These are phyloP conservation scores for Zygosaccharomyces rouxii DNA, from an alignment of 805 yeast genomes.

Conservation along the genomic window DNA sequence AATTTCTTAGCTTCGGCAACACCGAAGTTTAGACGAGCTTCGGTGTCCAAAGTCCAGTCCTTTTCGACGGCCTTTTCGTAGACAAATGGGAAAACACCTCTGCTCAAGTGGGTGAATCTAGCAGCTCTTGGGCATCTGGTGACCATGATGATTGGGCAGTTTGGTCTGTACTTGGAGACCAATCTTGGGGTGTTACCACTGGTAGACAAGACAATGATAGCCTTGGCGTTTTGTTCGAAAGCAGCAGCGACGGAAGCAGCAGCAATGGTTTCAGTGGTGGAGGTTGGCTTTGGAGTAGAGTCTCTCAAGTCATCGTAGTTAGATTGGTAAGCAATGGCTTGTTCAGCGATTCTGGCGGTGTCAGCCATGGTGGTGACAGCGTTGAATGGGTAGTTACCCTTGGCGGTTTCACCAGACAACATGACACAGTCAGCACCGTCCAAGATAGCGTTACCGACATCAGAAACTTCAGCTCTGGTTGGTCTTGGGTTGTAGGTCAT, in stretches of 20 bases:
- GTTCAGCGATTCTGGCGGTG: constrained; percentile 93
- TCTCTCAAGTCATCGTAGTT: constrained; percentile 84
- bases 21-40: constrained; percentile 90
- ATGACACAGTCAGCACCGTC: constrained; percentile 99
- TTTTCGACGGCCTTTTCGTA: constrained; percentile 55
- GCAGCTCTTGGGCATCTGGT: constrained; percentile 94
- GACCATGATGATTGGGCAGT: constrained; percentile 95
- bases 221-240: constrained; percentile 94
- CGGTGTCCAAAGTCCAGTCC: constrained; percentile 96
- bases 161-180: constrained; percentile 95
- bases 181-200: constrained; percentile 94
- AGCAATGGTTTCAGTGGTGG: constrained; percentile 94
- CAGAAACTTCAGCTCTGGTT: constrained; percentile 99
- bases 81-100: constrained; percentile 98
- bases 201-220: constrained; percentile 92
- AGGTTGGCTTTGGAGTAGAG: constrained; percentile 81
- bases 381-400: constrained; percentile 97
- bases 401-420: constrained; percentile 99
- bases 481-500: constrained; percentile 99
- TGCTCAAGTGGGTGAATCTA: constrained; percentile 91
- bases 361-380: constrained; percentile 99
- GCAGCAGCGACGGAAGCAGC: constrained; percentile 95
- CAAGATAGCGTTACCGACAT: constrained; percentile 97
- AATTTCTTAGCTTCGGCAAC: constrained; percentile 81
- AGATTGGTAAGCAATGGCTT: constrained; percentile 85